Evolutionary conservation across 345 rosid genomes (phyloP), one percentile per base, ranked within the genome.

Genomic region (Hibiscus tridactylites): DNA sequence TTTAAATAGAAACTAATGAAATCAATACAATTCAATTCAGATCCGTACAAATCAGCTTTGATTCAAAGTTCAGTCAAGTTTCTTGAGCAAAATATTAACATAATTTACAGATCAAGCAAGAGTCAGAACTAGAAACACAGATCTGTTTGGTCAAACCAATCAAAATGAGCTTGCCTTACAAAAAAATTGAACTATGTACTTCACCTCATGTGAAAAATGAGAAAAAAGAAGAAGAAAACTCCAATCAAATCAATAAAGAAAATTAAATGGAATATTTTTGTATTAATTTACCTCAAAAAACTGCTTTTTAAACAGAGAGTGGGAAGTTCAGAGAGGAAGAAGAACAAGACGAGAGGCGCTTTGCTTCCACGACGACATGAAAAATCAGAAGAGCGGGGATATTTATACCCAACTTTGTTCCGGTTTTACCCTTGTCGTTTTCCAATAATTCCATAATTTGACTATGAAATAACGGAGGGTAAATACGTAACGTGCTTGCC

Each of bases 321-420:
- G 13, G 4, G 42, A 50, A 13, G 4, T 31, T 42, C 61, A 70
- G 63, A 69, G 61, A 42, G 26, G 46, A 42, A 44, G 17, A 9
- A 5, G 64, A 37, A 50, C 17, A 50, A 50, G 54, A 50, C 17
- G 57, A 13, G 74, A 28, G 44, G 42, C 63, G 49, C 16, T 61
- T 15, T 6, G 69, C 61, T 46, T 65, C 16, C 13, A 42, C 16
- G 49, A 69, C 68, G 21, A 65, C 28, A 66, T 33, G 31, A 56
- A 50, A 42, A 56, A 50, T 1, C 26, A 28, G 50, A 10, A 76
- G 73, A 26, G 72, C 72, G 61, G 72, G 70, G 47, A 21, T 37
- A 60, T 79, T 62, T 69, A 79, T 79, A 76, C 10, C 10, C 77
- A 49, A 64, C 28, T 5, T 9, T 29, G 8, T 68, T 63, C 72